A percentile compares a stretch with the other conserved stretches of the same genome.
These are phyloP conservation scores for Plasmodium adleri DNA, from an alignment of 169 alveolate genomes.

Conservation along the genomic window DNA sequence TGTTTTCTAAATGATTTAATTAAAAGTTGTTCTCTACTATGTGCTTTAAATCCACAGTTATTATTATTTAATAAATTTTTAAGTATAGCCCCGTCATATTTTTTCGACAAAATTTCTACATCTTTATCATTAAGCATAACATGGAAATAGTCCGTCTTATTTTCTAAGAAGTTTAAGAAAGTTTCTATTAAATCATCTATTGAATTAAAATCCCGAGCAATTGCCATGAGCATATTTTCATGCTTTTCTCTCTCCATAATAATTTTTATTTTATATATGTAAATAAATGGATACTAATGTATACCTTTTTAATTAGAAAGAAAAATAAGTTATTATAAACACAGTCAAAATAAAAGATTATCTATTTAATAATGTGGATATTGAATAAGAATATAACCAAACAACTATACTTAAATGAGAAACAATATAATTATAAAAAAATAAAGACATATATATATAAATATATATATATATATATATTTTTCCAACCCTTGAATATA, in stretches of 20 bases:
- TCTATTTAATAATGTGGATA: too few species aligned
- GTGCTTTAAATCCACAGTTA: constrained; percentile 63
- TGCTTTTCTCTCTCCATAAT: constrained; percentile 60
- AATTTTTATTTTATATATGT: neutral
- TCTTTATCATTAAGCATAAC: constrained; percentile 64
- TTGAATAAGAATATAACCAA: too few species aligned
- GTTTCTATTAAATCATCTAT: constrained; percentile 70
- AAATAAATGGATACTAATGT: too few species aligned
- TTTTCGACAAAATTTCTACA: constrained; percentile 32
- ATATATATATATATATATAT: too few species aligned
- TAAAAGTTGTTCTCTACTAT: constrained; percentile 37
- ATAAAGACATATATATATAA: too few species aligned
- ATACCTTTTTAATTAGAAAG: too few species aligned
- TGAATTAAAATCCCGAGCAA: constrained; percentile 54
- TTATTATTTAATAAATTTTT: constrained; percentile 62
- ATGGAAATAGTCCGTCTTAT: constrained; percentile 69
- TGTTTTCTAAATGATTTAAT: constrained; percentile 64
- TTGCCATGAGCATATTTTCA: constrained; percentile 71
- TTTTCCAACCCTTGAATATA: too few species aligned
- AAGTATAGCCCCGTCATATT: constrained; percentile 52
- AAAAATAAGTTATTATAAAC: too few species aligned
- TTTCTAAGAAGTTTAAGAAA: constrained; percentile 53
- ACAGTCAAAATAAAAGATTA: too few species aligned
- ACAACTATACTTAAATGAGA: too few species aligned
- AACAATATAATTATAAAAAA: too few species aligned